Percentiles rank a stretch among this genome's conserved stretches.
phyloP scores from a whole-genome alignment of 306 rosid species.

The Prunus mira region DNA sequence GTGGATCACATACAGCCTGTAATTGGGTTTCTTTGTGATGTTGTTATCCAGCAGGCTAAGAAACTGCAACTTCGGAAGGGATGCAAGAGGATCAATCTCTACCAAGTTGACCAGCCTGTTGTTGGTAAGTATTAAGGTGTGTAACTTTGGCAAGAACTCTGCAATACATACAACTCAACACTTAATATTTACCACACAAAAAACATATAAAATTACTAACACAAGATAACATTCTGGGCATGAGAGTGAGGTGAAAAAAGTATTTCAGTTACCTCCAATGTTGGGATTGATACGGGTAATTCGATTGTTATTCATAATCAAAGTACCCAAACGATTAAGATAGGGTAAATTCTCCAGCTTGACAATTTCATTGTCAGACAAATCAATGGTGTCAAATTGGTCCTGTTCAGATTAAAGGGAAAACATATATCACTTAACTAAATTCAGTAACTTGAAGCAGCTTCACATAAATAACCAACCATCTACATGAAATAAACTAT shows the following conservation, averaged over 20 bases:
- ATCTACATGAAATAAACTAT: not conserved
- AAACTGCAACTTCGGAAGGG: constrained; percentile 74
- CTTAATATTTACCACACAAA: not conserved
- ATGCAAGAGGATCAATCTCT: constrained; percentile 82
- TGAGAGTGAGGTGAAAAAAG: not conserved
- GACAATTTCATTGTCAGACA: constrained; percentile 94
- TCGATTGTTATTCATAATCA: constrained; percentile 80
- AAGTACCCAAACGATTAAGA: constrained; percentile 87
- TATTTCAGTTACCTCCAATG: constrained; percentile 61
- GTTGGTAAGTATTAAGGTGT: constrained; percentile 83
- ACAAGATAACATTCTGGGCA: not conserved
- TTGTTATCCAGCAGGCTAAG: constrained; percentile 86
- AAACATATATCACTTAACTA: not conserved
- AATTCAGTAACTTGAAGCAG: constrained; percentile 1
- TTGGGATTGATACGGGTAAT: constrained; percentile 84
- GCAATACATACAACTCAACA: constrained; percentile 23
- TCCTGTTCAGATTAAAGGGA: constrained; percentile 47
- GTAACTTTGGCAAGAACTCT: constrained; percentile 87
- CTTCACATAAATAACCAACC: not conserved
- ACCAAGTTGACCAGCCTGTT: constrained; percentile 90
- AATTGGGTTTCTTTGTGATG: constrained; percentile 79
- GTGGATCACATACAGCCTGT: constrained; percentile 79
- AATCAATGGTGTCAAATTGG: constrained; percentile 89
- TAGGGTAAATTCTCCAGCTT: constrained; percentile 83
- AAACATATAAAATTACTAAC: not conserved